Conservation (phyloP, 192 early-diverging fungal genomes). For the Cetraspora pellucida region DNA sequence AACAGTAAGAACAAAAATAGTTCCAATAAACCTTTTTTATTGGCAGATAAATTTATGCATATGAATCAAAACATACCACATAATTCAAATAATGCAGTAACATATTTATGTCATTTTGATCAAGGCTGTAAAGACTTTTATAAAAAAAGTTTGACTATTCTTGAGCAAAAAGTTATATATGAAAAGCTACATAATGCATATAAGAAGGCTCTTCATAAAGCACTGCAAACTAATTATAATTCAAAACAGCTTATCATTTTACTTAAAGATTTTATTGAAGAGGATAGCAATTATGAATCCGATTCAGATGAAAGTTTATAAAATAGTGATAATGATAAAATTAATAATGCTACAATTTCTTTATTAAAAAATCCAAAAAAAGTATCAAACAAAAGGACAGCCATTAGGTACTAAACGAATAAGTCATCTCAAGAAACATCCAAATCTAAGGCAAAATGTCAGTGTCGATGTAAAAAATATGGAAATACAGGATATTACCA, state of each 20-base stretch:
- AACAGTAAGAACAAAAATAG: not conserved
- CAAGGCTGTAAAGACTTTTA: not conserved
- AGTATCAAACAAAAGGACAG: not conserved
- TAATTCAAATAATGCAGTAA: not conserved
- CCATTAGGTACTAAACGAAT: not conserved
- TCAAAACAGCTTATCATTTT: not conserved
- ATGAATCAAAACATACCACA: not conserved
- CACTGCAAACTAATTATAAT: not conserved
- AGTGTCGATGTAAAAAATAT: not conserved
- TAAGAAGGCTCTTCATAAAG: not conserved
- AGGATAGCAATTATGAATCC: too few species aligned
- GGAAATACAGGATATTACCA: not conserved
- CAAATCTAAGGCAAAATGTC: not conserved
- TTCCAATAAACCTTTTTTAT: not conserved
- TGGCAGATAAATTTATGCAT: not conserved
- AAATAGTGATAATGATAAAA: too few species aligned
- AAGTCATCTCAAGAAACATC: not conserved
- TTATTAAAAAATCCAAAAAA: not conserved
- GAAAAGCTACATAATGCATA: not conserved
- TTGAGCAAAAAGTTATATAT: constrained; percentile 2
- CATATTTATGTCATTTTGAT: not conserved
- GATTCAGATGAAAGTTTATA: too few species aligned
- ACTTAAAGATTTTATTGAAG: constrained; percentile 2
- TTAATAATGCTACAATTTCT: too few species aligned
- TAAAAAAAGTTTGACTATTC: not conserved